Base-by-base conservation (phyloP, 2,329 filamentous ascomycete genomes). In the Alternaria dauci region DNA sequence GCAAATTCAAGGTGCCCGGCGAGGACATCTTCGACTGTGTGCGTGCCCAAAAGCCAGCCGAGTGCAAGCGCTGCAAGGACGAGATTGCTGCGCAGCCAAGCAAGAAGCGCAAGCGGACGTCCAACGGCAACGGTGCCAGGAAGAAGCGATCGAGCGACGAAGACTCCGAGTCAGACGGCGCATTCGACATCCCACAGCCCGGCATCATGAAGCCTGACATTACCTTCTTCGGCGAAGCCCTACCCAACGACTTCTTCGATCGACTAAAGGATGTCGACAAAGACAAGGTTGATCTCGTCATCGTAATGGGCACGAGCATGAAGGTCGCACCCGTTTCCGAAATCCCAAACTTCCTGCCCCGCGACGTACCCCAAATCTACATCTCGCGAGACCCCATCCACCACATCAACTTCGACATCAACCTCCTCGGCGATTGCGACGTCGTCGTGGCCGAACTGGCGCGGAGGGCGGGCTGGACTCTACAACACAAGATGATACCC, bases 141-240 rank as follows among this genome's bases (percentile, higher is more conserved):
- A 82, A 77, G 67, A 71, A 74, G 59, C 70, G 87, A 63, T 87
- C 87, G 72, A 80, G 85, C 32, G 82, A 83, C 34, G 80, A 81
- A 46, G 85, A 84, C 55, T 81, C 84, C 38, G 86, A 85, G 53
- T 84, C 83, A 4, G 85, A 87, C 39, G 85, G 87, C 12, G 85
- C 88, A 56, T 88, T 90, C 73, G 85, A 89, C 67, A 87, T 91
- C 39, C 88, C 88, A 2, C 83, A 85, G 48, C 86, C 88, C 2
- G 93, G 92, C 58, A 88, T 96, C 75, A 96, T 96, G 93, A 97
- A 87, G 84, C 95, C 95, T 8, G 94, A 98, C 81, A 98, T 99
- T 75, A 98, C 93, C 47, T 98, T 99, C 82, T 98, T 98, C 73
- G 94, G 94, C 69, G 95, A 99, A 81, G 86, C 89, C 52, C 88